Base-by-base conservation (phyloP, 139 green algal genomes). In the Ettlia oleoabundans region DNA sequence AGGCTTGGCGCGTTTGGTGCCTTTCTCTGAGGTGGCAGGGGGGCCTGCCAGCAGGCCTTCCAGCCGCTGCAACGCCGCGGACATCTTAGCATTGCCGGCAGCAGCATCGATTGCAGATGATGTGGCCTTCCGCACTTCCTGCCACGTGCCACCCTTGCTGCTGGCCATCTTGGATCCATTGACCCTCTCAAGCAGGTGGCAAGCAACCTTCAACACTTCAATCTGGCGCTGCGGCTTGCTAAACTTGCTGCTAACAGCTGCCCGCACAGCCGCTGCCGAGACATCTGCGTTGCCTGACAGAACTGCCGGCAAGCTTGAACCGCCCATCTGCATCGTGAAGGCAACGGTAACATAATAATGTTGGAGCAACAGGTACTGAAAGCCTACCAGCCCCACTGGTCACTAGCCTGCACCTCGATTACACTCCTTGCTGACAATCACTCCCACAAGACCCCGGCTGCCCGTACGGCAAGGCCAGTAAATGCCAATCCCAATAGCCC, bases 141-240 rank as follows among this genome's bases (percentile, higher is more conserved):
- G 9, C 73, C 73, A 80, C 42, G 24, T n/a, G 43, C 28, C n/a
- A 22, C n/a, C 69, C 1, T 18, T 41, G 37, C 32, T 62, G 53
- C 35, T 52, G 26, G n/a, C 72, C 35, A 32, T 10, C 47, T 58
- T 58, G 47, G 13, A 10, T 10, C 55, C 55, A 22, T 22, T 65
- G 18, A 5, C 18, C 55, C 52, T 76, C 33, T 90, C 74, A 38
- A 87, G 42, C 67, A 85, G 75, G 42, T 82, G 75, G 42, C 87
- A 72, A 18, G 65, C 85, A 30, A 76, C 51, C 8, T 42, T 76
- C 30, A 69, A 21, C 1, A 53, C 65, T 0, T 86, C 83, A 9
- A 74, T 58, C 52, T 89, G 66, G 9, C 83, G 80, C 18, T 71
- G 24, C 2, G 85, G 71, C 76, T 84, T 84, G 52, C 15, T 28